These are phyloP conservation scores for Coemansia sp. DNA, from an alignment of 192 early-diverging fungal species.

Conservation along the genomic window DNA sequence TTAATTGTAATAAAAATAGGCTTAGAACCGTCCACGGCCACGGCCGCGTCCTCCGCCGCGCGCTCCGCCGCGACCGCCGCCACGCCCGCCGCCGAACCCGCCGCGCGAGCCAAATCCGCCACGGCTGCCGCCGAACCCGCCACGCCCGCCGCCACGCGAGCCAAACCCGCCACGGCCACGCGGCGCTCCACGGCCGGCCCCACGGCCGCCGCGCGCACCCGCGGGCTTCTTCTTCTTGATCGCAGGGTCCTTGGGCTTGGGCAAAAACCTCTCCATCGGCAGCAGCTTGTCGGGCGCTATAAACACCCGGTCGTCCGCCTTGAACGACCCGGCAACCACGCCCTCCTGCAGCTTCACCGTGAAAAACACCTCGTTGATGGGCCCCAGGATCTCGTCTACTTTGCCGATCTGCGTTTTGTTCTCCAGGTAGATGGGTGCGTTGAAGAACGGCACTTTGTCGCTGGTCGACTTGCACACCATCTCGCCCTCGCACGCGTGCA, in stretches of 20 bases:
- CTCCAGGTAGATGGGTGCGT: slow-evolving; percentile 95
- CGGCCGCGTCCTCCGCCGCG: slow-evolving; percentile 24
- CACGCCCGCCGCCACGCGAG: slow-evolving; percentile 48
- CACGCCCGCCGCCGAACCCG: slow-evolving; percentile 50
- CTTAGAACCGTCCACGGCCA: slow-evolving; percentile 45
- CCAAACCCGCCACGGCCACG: slow-evolving; percentile 46
- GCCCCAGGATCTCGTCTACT: slow-evolving; percentile 97
- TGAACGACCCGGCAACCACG: slow-evolving; percentile 89
- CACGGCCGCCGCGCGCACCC: slow-evolving; percentile 59
- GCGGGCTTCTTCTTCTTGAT: slow-evolving; percentile 62
- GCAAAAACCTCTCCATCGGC: slow-evolving; percentile 94
- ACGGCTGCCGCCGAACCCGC: slow-evolving; percentile 50
- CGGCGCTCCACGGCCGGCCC: slow-evolving; percentile 33
- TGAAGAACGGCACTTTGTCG: slow-evolving; percentile 96
- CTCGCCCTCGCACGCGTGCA: slow-evolving; percentile 96
- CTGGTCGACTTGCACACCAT: slow-evolving; percentile 92
- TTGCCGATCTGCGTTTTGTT: slow-evolving; percentile 99
- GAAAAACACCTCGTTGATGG: slow-evolving; percentile 96
- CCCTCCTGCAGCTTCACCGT: slow-evolving; percentile 96
- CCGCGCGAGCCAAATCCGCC: slow-evolving; percentile 46
- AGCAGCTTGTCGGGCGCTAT: slow-evolving; percentile 92
- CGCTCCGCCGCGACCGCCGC: slow-evolving; percentile 50
- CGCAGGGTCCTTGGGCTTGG: slow-evolving; percentile 76
- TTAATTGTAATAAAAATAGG: no score
- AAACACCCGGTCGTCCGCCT: slow-evolving; percentile 85